Evolutionary conservation across 768 basidiomycete species (phyloP).

Genomic region (Cubamyces sp.): DNA sequence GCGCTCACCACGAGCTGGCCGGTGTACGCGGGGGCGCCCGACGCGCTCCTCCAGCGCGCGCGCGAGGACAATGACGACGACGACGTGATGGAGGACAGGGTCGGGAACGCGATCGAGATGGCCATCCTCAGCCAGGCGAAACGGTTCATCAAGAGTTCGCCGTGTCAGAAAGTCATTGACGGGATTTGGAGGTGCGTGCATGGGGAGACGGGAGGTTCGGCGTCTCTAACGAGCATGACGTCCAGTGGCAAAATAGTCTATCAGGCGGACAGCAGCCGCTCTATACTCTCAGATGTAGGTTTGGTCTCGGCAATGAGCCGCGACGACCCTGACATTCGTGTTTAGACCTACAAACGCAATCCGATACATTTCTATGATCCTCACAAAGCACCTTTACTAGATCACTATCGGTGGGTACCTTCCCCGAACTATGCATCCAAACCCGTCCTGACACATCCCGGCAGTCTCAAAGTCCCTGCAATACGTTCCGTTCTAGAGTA

Average conservation of each 20-base stretch:
- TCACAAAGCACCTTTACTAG: conserved; percentile 89
- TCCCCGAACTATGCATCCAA: no score
- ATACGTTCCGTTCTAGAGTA: conserved; percentile 92
- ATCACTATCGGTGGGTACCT: conserved; percentile 81
- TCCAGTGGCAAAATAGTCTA: conserved; percentile 87
- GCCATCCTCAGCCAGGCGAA: conserved; percentile 89
- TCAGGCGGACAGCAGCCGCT: conserved; percentile 83
- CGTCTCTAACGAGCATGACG: conserved; percentile 9
- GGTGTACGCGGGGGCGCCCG: conserved; percentile 76
- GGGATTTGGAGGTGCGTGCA: conserved; percentile 68
- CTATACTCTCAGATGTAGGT: conserved; percentile 86
- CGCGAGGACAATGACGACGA: conserved; percentile 70
- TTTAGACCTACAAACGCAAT: conserved; percentile 88
- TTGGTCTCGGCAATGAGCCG: no score
- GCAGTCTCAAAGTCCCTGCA: conserved; percentile 88
- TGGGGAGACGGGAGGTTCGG: conserved; percentile 1
- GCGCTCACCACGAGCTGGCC: conserved; percentile 80
- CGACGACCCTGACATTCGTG: background rate
- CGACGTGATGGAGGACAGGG: conserved; percentile 59
- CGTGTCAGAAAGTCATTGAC: conserved; percentile 90
- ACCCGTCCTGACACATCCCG: conserved; percentile 14
- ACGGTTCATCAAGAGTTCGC: conserved; percentile 85
- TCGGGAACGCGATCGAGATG: conserved; percentile 93
- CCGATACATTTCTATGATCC: conserved; percentile 96
- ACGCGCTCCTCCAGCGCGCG: conserved; percentile 57